Evolutionary conservation across 495 filamentous ascomycete species (phyloP), one percentile per base, ranked within the genome.

Genomic region (Aspergillus sclerotiicarbonarius): DNA sequence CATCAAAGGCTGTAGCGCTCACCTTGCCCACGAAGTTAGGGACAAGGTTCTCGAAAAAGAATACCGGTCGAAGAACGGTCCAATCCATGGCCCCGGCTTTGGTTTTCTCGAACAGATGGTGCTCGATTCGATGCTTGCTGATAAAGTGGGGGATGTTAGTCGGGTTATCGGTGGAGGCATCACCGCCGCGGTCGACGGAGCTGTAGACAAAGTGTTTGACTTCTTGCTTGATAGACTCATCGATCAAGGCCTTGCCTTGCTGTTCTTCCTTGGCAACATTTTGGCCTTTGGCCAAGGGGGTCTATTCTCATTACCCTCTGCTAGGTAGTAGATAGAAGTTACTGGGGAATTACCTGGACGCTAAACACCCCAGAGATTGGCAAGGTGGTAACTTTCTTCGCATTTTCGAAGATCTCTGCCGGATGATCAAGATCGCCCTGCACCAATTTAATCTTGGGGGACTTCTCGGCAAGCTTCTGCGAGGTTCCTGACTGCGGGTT

Each of bases 121-220:
- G 43, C 71, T 90, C 86, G 68, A 89, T 80, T 33, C 83, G 67
- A 63, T 87, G 81, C 71, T 90, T 91, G 68, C 62, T 70, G 50
- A 68, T 62, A 67, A 89, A 90, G 64, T 89, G 86, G 43, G 80
- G 79, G 41, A 89, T 71, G 2, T 76, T 60, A 1, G 87, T 88
- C 12, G 82, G 77, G 59, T 79, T 84, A 13, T 73, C 62, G 64
- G 74, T 79, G 52, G 77, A 82, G 39, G 64, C 67, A 0, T 82
- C 76, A 46, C 85, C 87, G 56, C 85, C 84, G 19, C 86, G 83
- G 59, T 90, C 88, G 15, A 88, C 86, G 21, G 81, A 85, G 33
- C 73, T 76, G 67, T 88, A 88, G 19, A 90, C 82, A 67, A 90
- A 85, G 63, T 82, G 76, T 47, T 76, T 71, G 51, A 90, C 82